Evolutionary conservation across 2,329 filamentous ascomycete genomes (phyloP), one percentile per base, ranked within the genome.

Genomic region (Alternaria panax): DNA sequence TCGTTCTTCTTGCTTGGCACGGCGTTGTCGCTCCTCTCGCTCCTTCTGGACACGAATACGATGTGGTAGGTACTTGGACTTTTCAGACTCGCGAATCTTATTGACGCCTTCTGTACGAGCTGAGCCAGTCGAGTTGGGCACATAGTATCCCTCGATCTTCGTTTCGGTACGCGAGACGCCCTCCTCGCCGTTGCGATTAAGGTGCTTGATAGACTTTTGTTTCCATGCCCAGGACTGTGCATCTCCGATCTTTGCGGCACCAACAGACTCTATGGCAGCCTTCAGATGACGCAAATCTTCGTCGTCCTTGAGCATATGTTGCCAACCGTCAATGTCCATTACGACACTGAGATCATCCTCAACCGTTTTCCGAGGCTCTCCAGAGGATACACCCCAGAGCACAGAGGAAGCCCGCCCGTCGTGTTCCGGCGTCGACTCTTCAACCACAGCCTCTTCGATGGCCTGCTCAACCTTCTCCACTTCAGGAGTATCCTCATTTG

Each of bases 1-100:
- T 28, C 66, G 65, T 40, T 70, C 89, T 83, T 90, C 81, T 81
- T 87, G 81, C 85, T 90, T 74, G 79, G 88, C 87, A 43, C 84
- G 83, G n/a, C 89, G 90, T 78, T 97, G 90, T n/a, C 93, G 90
- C 78, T 95, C 93, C 78, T 97, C 93, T 51, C 93, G 88, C 24
- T 90, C 92, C 80, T 90, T 95, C 77, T 95, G 92, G 20, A 99
- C 92, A 74, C 96, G 96, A 80, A 99, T 95, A 66, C 96, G 93
- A 82, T 99, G 95, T 40, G 95, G 95, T 7, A 99, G 85, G 75
- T 99, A 99, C 75, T 97, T 97, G 27, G 93, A 97, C 82, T 99
- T 99, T 78, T 99, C 95, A 0, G 92, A 92, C 77, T 99, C 96
- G 63, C 96, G 86, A 57, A 99, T 98, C 83, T 94, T 96, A 82